A percentile compares a stretch with the other conserved stretches of the same genome.
Conservation (phyloP, 2,329 filamentous ascomycete species). For the Colletotrichum horii region DNA sequence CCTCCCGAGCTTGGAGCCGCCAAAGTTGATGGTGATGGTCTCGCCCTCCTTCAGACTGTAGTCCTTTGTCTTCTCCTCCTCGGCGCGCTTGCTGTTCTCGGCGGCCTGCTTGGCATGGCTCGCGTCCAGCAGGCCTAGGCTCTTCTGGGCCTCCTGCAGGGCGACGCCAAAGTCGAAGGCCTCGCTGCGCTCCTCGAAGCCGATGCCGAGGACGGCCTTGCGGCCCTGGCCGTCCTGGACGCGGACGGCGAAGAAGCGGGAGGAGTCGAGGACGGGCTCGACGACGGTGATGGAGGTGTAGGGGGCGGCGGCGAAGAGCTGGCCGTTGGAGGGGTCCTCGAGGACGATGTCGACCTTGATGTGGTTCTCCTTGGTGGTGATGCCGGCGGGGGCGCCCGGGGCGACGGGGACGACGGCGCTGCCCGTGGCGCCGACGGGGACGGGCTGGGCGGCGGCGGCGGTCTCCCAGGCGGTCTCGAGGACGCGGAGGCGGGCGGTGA, state of each 20-base stretch:
- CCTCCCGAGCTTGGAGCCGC: constrained; percentile 56
- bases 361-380: constrained; percentile 43
- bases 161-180: constrained; percentile 86
- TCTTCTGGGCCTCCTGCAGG: constrained; percentile 78
- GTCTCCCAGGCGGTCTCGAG: constrained; percentile 71
- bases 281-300: constrained; percentile 72
- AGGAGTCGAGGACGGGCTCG: constrained; percentile 79
- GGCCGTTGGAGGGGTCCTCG: constrained; percentile 74
- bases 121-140: constrained; percentile 63
- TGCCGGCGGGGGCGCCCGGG: constrained; percentile 7
- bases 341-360: constrained; percentile 79
- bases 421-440: constrained; percentile 11
- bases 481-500: constrained; percentile 81
- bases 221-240: constrained; percentile 77
- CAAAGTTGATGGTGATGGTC: constrained; percentile 83
- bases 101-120: constrained; percentile 37
- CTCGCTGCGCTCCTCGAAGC: constrained; percentile 85
- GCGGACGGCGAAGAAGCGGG: constrained; percentile 82
- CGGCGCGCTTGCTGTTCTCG: constrained; percentile 38
- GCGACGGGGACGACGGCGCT: constrained; percentile 16
- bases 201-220: constrained; percentile 82
- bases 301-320: constrained; percentile 84
- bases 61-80: constrained; percentile 67
- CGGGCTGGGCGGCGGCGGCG: constrained; percentile 25
- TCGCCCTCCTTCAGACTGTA: constrained; percentile 89